Evolutionary conservation across 768 basidiomycete species (phyloP), one percentile per base, ranked within the genome.

Genomic region (Mycena leptocephala): DNA sequence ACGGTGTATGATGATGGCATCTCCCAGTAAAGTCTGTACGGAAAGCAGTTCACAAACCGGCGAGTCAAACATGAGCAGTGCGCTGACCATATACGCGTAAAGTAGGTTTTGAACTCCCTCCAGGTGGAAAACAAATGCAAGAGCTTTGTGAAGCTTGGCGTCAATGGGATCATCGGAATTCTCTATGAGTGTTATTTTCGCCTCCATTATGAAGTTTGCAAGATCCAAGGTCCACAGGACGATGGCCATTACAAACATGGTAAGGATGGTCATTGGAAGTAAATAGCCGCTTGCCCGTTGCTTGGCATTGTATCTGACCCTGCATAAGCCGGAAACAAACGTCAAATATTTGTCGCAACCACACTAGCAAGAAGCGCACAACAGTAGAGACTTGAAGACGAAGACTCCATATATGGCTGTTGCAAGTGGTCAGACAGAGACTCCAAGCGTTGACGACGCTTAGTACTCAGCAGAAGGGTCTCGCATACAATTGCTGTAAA

Each of bases 21-120:
- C 56, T 58, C 56, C 56, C 56, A 58, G 56, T 16, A 58, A 13
- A 32, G 56, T 58, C 56, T 58, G 53, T 14, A 58, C 14, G 16
- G 16, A 13, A 58, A 13, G 30, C 11, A 4, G 7, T 70, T 41
- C 43, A 59, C 8, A 61, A 46, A 30, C 18, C 3, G 5, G 16
- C 53, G 30, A 46, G 56, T 30, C 26, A 28, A 59, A 8, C 18
- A 58, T 58, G 13, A 43, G 18, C 39, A 46, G 56, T 22, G 39
- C 32, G 30, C 68, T 58, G 14, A 70, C 68, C 68, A 70, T 70
- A 59, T 46, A 70, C 28, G 68, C 68, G 58, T 70, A 70, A 59
- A 70, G 68, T 9, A 48, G 20, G 32, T 70, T 24, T 61, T 58
- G 55, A 59, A 26, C 68, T 22, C 39, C 68, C 43, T 41, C 56